Evolutionary conservation across 768 basidiomycete genomes (phyloP).

Genomic region (Pulveroboletus sp.): DNA sequence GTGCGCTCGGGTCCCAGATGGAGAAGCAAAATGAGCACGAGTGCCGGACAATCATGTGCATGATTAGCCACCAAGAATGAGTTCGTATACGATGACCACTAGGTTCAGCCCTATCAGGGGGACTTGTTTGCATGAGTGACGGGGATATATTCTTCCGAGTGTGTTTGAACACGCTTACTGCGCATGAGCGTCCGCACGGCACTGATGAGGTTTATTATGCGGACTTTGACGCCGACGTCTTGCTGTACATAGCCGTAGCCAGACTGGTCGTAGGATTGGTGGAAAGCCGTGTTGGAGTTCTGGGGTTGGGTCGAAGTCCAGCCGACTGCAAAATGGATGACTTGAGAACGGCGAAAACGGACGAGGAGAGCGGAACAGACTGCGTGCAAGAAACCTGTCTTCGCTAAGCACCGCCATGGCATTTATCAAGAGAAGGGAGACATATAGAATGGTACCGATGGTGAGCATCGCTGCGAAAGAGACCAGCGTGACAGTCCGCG

Average conservation of each 20-base stretch:
- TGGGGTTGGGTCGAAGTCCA: constrained; percentile 76
- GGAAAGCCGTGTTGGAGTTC: constrained; percentile 52
- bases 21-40: constrained; percentile 16
- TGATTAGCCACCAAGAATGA: constrained; percentile 58
- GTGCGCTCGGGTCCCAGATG: constrained; percentile 9
- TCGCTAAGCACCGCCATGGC: constrained; percentile 94
- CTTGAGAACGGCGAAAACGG: constrained; percentile 15
- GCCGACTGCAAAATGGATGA: constrained; percentile 58
- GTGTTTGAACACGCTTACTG: constrained; percentile 58
- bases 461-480: constrained; percentile 42
- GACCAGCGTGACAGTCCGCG: constrained; percentile 14
- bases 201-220: constrained; percentile 88
- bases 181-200: constrained; percentile 97
- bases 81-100: constrained; percentile 82
- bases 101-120: constrained; percentile 89
- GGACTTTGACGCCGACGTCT: constrained; percentile 76
- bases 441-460: constrained; percentile 79
- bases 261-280: constrained; percentile 66
- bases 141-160: constrained; percentile 10
- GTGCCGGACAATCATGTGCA: constrained; percentile 14
- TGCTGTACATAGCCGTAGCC: constrained; percentile 52
- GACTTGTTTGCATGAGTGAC: constrained; percentile 51
- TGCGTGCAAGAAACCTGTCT: constrained; percentile 91
- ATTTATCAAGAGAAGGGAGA: constrained; percentile 85
- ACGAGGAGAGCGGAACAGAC: constrained; percentile 45